phyloP scores from a whole-genome alignment of 2,329 filamentous ascomycete species.

The Alternaria incomplexa region DNA sequence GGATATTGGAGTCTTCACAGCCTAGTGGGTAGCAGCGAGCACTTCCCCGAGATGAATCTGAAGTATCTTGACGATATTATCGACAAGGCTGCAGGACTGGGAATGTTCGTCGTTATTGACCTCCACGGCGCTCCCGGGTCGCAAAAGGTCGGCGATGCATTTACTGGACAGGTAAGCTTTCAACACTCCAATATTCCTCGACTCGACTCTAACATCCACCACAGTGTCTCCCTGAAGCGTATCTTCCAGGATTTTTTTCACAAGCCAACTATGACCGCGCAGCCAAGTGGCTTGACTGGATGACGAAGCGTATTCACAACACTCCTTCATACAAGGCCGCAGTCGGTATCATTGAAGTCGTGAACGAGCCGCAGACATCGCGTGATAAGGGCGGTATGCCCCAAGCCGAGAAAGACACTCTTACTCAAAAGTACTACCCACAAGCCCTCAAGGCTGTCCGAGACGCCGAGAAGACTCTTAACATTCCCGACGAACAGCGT shows the following conservation, averaged over 20 bases:
- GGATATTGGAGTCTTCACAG: constrained; percentile 63
- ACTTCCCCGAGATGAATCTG: constrained; percentile 59
- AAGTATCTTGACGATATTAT: constrained; percentile 56
- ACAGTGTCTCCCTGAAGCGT: constrained; percentile 25
- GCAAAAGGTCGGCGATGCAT: constrained; percentile 54
- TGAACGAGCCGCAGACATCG: constrained; percentile 61
- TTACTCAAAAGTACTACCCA: constrained; percentile 53
- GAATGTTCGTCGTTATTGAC: constrained; percentile 62
- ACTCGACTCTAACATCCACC: not conserved
- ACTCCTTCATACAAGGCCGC: constrained; percentile 60
- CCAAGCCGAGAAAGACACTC: constrained; percentile 34
- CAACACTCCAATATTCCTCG: not conserved
- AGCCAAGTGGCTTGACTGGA: constrained; percentile 61
- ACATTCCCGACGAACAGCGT: constrained; percentile 51
- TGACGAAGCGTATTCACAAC: constrained; percentile 60
- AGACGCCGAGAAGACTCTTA: constrained; percentile 54
- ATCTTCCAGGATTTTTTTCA: constrained; percentile 60
- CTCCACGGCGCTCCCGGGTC: constrained; percentile 61
- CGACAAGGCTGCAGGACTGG: constrained; percentile 56
- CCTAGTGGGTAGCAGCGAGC: constrained; percentile 57
- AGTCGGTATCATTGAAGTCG: constrained; percentile 61
- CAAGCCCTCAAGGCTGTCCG: constrained; percentile 56
- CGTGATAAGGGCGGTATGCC: constrained; percentile 17
- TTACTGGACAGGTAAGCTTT: constrained; percentile 53
- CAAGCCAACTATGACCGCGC: constrained; percentile 64